Evolutionary conservation across 2,329 filamentous ascomycete genomes (phyloP).

Genomic region (Coniochaeta ligniaria): DNA sequence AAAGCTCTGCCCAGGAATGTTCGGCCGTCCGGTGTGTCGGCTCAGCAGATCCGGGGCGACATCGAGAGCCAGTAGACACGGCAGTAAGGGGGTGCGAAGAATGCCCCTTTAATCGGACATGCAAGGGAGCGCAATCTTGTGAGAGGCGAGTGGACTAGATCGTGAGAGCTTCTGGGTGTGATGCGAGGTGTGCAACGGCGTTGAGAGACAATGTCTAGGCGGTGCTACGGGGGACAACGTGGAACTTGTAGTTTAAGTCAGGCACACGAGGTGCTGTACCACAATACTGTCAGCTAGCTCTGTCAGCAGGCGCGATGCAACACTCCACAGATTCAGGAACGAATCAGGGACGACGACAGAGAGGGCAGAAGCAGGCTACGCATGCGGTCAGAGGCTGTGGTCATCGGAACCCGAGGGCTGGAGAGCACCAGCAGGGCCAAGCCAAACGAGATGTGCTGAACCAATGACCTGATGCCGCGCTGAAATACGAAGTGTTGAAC

Average conservation of each 20-base stretch:
- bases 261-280: neutral
- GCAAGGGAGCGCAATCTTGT: neutral
- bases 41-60: neutral
- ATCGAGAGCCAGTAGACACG: neutral
- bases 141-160: neutral
- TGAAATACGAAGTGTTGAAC: neutral
- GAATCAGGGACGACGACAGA: neutral
- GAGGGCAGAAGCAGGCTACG: neutral
- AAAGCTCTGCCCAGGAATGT: neutral
- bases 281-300: neutral
- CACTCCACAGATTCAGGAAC: neutral
- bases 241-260: constrained; percentile 2
- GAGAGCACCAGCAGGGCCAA: neutral
- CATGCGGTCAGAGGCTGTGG: neutral
- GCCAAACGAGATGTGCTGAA: neutral
- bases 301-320: neutral
- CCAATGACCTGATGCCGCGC: neutral
- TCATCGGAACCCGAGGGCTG: neutral
- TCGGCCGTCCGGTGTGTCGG: constrained; percentile 1
- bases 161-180: neutral
- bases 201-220: constrained; percentile 2
- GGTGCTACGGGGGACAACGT: constrained; percentile 1
- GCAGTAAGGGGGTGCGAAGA: neutral
- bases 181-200: neutral
- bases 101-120: neutral